These are phyloP conservation scores for Mycena indigotica DNA, from an alignment of 768 basidiomycete genomes.

Conservation along the genomic window DNA sequence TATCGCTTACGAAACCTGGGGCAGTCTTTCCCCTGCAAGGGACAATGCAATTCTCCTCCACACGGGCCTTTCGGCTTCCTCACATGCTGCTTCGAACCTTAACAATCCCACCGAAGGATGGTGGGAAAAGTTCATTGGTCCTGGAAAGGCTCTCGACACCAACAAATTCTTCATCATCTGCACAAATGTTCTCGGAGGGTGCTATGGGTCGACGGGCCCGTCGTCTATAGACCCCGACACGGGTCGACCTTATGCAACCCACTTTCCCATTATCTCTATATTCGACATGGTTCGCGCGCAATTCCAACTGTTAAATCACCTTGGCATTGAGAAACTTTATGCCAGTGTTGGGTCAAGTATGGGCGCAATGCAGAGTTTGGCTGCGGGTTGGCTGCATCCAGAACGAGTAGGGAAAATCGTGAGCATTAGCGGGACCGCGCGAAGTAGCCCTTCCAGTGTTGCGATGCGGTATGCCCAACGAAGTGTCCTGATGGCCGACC, in stretches of 20 bases:
- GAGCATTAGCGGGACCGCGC: constrained; percentile 92
- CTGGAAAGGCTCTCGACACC: constrained; percentile 92
- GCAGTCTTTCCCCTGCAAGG: constrained; percentile 69
- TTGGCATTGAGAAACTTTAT: constrained; percentile 83
- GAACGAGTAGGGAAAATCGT: constrained; percentile 87
- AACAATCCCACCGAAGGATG: constrained; percentile 84
- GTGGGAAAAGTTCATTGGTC: constrained; percentile 99
- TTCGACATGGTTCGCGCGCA: constrained; percentile 99
- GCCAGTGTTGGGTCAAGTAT: constrained; percentile 94
- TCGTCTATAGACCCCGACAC: constrained; percentile 76
- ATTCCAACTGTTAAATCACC: constrained; percentile 79
- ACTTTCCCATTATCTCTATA: constrained; percentile 88
- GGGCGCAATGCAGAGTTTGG: constrained; percentile 98
- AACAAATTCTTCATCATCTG: constrained; percentile 91
- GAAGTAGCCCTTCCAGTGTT: constrained; percentile 88
- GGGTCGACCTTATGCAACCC: constrained; percentile 78
- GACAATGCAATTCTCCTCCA: constrained; percentile 95
- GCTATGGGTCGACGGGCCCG: constrained; percentile 96
- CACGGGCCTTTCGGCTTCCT: constrained; percentile 94
- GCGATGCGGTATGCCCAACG: constrained; percentile 97
- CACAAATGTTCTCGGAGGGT: constrained; percentile 95
- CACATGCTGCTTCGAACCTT: constrained; percentile 85
- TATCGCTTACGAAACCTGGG: constrained; percentile 99
- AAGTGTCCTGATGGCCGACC: constrained; percentile 98
- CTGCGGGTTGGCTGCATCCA: constrained; percentile 91